Conservation (phyloP, 2,329 filamentous ascomycete genomes). For the Epichloe festucae region DNA sequence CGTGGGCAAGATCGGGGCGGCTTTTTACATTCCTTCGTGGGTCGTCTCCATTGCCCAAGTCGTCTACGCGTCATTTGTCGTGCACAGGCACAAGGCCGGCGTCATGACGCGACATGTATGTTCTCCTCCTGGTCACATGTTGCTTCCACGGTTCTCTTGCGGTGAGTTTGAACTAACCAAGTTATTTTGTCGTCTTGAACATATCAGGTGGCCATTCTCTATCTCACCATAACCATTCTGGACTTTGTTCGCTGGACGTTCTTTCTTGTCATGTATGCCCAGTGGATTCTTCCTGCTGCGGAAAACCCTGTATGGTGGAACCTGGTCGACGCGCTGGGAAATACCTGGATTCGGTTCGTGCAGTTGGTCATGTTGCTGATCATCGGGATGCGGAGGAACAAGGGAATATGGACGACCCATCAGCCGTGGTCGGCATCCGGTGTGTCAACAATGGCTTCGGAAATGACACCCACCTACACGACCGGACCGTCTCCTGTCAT, state of each 20-base stretch:
- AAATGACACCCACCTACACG: conserved; percentile 3
- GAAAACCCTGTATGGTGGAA: conserved; percentile 5
- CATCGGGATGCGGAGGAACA: conserved; percentile 5
- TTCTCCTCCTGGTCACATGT: neutral
- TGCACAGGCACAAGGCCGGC: conserved; percentile 5
- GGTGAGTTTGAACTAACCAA: too few relatives aligned
- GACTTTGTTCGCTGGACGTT: conserved; percentile 6
- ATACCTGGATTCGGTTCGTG: conserved; percentile 5
- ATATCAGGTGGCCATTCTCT: conserved; percentile 2
- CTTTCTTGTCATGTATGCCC: conserved; percentile 4
- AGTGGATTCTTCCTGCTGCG: conserved; percentile 3
- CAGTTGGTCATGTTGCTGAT: conserved; percentile 3
- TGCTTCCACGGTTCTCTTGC: too few relatives aligned
- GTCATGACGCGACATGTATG: conserved; percentile 4
- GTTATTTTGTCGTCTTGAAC: neutral
- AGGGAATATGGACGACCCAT: conserved; percentile 6
- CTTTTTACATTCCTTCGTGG: conserved; percentile 5
- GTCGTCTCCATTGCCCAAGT: conserved; percentile 3
- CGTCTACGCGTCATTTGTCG: conserved; percentile 5
- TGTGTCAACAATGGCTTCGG: neutral
- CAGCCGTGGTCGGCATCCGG: conserved; percentile 1
- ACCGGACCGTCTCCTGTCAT: conserved; percentile 1
- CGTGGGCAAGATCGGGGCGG: conserved; percentile 4
- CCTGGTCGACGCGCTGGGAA: conserved; percentile 5
- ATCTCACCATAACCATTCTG: conserved; percentile 2